These are phyloP conservation scores for Phaffia rhodozyma DNA, from an alignment of 1,284 basidiomycete genomes.

Conservation along the genomic window DNA sequence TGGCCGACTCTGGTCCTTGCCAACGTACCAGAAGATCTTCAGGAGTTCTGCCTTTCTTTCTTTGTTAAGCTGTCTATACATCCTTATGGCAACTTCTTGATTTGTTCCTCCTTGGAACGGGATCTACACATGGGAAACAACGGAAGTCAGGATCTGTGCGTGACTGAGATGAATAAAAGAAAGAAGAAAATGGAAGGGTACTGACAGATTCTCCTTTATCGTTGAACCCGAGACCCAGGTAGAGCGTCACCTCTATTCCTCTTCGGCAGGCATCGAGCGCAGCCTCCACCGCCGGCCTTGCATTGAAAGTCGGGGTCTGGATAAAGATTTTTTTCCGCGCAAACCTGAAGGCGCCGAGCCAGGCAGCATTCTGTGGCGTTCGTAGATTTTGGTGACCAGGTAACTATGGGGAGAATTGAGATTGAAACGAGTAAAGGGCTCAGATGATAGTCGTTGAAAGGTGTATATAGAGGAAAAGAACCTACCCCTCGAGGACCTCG, in stretches of 20 bases:
- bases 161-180: neutral
- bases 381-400: constrained; percentile 46
- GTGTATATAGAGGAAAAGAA: constrained; percentile 10
- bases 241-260: constrained; percentile 53
- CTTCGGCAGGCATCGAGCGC: constrained; percentile 53
- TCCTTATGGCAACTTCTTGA: constrained; percentile 54
- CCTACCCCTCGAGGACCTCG: constrained; percentile 49
- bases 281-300: constrained; percentile 52
- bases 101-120: constrained; percentile 72
- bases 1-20: constrained; percentile 58
- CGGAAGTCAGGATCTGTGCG: neutral
- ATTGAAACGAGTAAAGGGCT: neutral
- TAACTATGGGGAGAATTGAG: constrained; percentile 23
- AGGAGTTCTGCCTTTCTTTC: constrained; percentile 45
- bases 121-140: constrained; percentile 29
- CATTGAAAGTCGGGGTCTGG: constrained; percentile 65
- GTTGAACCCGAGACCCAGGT: constrained; percentile 56
- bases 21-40: constrained; percentile 47
- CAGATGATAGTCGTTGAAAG: neutral
- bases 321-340: constrained; percentile 61
- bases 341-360: constrained; percentile 58
- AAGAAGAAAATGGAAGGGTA: neutral
- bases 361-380: constrained; percentile 61
- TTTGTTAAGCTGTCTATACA: constrained; percentile 47
- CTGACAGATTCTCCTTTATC: constrained; percentile 48